Evolutionary conservation across 768 basidiomycete genomes (phyloP).

Genomic region (Antrodiella citrinella): DNA sequence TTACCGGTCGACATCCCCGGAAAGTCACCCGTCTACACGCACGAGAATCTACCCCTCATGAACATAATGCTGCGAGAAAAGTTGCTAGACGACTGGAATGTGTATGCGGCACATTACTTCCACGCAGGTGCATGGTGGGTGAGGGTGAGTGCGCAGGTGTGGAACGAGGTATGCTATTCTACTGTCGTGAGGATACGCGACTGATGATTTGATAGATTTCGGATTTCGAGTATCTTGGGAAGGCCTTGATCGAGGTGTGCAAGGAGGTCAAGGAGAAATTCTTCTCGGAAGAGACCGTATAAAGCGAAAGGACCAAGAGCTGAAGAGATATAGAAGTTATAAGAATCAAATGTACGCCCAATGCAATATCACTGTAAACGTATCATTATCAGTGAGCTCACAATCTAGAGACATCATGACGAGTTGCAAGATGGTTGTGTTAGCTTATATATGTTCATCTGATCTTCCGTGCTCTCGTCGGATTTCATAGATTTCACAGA

Average conservation of each 20-base stretch:
- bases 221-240: constrained; percentile 22
- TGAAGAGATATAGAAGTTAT: too few species aligned
- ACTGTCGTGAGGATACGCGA: too few species aligned
- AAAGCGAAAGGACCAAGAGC: too few species aligned
- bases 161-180: constrained; percentile 23
- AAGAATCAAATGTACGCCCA: too few species aligned
- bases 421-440: too few species aligned
- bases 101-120: constrained; percentile 19
- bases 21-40: background rate
- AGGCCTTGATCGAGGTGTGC: constrained; percentile 16
- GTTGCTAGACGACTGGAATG: constrained; percentile 19
- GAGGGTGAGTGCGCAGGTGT: constrained; percentile 25
- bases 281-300: constrained; percentile 3
- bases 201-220: constrained; percentile 11
- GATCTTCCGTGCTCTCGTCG: too few species aligned
- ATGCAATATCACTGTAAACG: too few species aligned
- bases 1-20: constrained; percentile 1
- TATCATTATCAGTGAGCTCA: too few species aligned
- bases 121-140: constrained; percentile 27
- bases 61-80: constrained; percentile 12
- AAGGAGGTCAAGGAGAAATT: constrained; percentile 18
- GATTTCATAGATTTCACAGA: too few species aligned
- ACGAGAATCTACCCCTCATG: constrained; percentile 1
- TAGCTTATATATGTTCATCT: too few species aligned
- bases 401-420: too few species aligned